Evolutionary conservation across 2,329 filamentous ascomycete genomes (phyloP).

Genomic region (Aspergillus novoparasiticus): DNA sequence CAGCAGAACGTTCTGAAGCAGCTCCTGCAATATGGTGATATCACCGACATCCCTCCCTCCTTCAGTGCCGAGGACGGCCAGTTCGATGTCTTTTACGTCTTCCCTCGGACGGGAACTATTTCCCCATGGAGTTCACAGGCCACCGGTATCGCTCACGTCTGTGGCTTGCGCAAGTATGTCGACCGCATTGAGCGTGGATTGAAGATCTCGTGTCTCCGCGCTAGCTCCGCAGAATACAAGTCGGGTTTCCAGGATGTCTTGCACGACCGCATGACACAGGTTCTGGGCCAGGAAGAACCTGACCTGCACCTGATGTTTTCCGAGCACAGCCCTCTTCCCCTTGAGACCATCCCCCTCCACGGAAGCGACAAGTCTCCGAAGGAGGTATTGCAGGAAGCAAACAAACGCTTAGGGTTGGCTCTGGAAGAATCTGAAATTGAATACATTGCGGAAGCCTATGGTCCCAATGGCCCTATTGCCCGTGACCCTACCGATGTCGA

Average conservation of each 20-base stretch:
- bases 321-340: constrained; percentile 64
- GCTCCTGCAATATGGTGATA: constrained; percentile 63
- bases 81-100: constrained; percentile 68
- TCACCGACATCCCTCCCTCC: constrained; percentile 48
- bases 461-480: constrained; percentile 60
- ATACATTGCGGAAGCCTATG: constrained; percentile 86
- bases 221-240: constrained; percentile 60
- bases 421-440: constrained; percentile 88
- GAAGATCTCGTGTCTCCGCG: constrained; percentile 65
- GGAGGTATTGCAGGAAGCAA: constrained; percentile 77
- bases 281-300: constrained; percentile 67
- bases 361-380: constrained; percentile 66
- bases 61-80: constrained; percentile 53
- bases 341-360: constrained; percentile 76
- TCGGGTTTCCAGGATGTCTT: constrained; percentile 66
- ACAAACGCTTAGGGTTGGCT: constrained; percentile 79
- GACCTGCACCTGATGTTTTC: constrained; percentile 77
- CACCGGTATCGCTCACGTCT: constrained; percentile 90
- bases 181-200: constrained; percentile 86
- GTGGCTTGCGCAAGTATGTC: constrained; percentile 71
- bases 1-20: constrained; percentile 59
- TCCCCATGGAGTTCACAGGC: constrained; percentile 98
- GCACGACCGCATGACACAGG: constrained; percentile 95
- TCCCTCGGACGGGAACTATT: constrained; percentile 76
- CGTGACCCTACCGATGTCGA: constrained; percentile 82